Conservation (phyloP, 371 early-diverging fungal genomes). For the Cokeromyces recurvatus region DNA sequence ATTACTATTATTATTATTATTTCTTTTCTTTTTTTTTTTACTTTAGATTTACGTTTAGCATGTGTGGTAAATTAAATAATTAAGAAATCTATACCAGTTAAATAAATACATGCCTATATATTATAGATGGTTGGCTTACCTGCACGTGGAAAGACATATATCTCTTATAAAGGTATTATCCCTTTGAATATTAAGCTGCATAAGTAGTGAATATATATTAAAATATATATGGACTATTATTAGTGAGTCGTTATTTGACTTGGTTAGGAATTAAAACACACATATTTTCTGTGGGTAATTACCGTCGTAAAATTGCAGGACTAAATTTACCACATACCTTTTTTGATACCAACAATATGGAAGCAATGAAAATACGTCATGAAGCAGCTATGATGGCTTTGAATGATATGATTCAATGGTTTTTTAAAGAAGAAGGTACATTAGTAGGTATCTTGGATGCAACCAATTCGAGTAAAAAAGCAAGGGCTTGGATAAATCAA, state of each 20-base stretch:
- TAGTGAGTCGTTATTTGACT: slow-evolving; percentile 85
- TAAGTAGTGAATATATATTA: background rate
- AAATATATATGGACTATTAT: no score
- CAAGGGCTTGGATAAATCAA: slow-evolving; percentile 71
- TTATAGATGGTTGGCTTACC: slow-evolving; percentile 83
- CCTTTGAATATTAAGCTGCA: background rate
- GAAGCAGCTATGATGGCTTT: slow-evolving; percentile 82
- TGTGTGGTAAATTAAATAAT: slow-evolving; percentile 25
- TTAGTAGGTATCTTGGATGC: slow-evolving; percentile 97
- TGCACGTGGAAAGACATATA: slow-evolving; percentile 88
- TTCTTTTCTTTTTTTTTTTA: background rate
- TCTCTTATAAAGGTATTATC: slow-evolving; percentile 80
- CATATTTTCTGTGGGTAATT: slow-evolving; percentile 92
- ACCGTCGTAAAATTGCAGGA: slow-evolving; percentile 84
- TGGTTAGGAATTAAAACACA: slow-evolving; percentile 93
- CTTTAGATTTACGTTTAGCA: slow-evolving; percentile 4
- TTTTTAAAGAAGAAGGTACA: slow-evolving; percentile 63
- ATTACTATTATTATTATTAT: no score
- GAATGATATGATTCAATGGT: slow-evolving; percentile 88
- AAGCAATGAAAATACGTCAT: slow-evolving; percentile 65
- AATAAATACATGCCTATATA: background rate
- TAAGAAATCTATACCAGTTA: background rate
- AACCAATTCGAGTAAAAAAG: slow-evolving; percentile 88
- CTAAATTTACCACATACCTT: slow-evolving; percentile 78
- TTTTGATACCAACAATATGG: slow-evolving; percentile 82